These are phyloP conservation scores for Insectozyma bohioensis DNA, from an alignment of 1,139 yeast genomes.

Conservation along the genomic window DNA sequence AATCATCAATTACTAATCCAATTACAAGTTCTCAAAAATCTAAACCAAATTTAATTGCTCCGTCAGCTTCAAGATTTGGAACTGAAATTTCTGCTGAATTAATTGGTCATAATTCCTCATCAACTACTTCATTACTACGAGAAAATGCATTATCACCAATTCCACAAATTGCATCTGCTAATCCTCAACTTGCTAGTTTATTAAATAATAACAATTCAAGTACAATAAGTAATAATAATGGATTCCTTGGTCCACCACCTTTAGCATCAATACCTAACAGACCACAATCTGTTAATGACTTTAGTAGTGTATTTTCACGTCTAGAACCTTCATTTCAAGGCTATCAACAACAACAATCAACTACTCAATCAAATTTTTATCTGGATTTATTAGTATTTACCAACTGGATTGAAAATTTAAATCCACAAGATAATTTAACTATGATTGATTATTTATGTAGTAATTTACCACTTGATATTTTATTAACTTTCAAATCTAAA, in stretches of 20 bases:
- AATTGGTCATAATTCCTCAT: constrained; percentile 11
- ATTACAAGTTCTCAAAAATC: not conserved
- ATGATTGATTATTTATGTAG: constrained; percentile 59
- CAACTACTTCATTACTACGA: constrained; percentile 17
- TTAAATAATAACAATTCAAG: constrained; percentile 12
- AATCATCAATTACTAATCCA: not conserved
- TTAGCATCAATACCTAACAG: constrained; percentile 36
- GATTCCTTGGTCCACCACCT: constrained; percentile 15
- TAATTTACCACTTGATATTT: constrained; percentile 49
- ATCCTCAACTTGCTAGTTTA: constrained; percentile 10
- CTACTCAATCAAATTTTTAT: constrained; percentile 25
- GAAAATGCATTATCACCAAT: constrained; percentile 25
- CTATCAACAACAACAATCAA: constrained; percentile 11
- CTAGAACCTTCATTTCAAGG: constrained; percentile 12
- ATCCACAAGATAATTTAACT: constrained; percentile 54
- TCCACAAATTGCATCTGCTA: constrained; percentile 13
- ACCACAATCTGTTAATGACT: constrained; percentile 48
- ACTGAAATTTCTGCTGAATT: constrained; percentile 8
- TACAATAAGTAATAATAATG: constrained; percentile 5
- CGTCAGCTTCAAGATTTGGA: constrained; percentile 14
- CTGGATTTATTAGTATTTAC: constrained; percentile 52
- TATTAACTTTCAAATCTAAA: constrained; percentile 43
- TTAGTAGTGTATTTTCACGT: constrained; percentile 28
- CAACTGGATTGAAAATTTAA: constrained; percentile 60
- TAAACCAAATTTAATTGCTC: constrained; percentile 13